Evolutionary conservation across 2,329 filamentous ascomycete species (phyloP).

Genomic region (Neonectria neomacrospora): DNA sequence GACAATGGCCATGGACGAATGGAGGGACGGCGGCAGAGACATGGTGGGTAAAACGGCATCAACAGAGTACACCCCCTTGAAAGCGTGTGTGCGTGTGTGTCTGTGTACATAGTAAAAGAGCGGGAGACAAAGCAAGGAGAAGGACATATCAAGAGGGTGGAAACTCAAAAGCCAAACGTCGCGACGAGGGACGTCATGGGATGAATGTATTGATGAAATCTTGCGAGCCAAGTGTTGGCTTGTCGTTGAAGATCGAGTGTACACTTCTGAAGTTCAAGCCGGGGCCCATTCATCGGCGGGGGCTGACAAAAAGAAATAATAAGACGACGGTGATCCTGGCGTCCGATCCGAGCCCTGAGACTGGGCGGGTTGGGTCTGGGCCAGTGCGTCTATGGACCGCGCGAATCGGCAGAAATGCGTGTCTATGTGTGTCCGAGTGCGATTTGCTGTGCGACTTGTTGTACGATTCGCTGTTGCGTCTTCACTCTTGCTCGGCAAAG

Average conservation of each 20-base stretch:
- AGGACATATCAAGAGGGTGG: constrained; percentile 6
- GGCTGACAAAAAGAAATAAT: neutral
- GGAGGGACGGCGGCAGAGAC: constrained; percentile 37
- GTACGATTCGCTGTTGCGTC: neutral
- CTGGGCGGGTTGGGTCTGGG: neutral
- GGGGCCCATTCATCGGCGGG: constrained; percentile 3
- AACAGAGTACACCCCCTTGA: constrained; percentile 27
- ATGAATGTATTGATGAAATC: constrained; percentile 2
- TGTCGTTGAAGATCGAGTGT: constrained; percentile 11
- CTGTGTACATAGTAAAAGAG: constrained; percentile 12
- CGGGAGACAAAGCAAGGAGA: neutral
- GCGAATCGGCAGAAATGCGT: constrained; percentile 7
- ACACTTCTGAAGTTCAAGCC: constrained; percentile 6
- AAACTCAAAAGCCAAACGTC: constrained; percentile 10
- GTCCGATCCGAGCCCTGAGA: constrained; percentile 6
- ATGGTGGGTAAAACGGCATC: constrained; percentile 46
- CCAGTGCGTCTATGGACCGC: neutral
- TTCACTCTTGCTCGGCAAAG: neutral
- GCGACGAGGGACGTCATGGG: constrained; percentile 6
- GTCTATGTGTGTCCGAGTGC: neutral
- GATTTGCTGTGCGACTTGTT: neutral
- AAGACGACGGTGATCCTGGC: constrained; percentile 4
- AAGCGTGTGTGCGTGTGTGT: constrained; percentile 27
- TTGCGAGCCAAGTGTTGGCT: neutral
- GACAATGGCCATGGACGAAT: constrained; percentile 34